Evolutionary conservation across 495 filamentous ascomycete species (phyloP).

Genomic region (Penicillium psychrofluorescens): DNA sequence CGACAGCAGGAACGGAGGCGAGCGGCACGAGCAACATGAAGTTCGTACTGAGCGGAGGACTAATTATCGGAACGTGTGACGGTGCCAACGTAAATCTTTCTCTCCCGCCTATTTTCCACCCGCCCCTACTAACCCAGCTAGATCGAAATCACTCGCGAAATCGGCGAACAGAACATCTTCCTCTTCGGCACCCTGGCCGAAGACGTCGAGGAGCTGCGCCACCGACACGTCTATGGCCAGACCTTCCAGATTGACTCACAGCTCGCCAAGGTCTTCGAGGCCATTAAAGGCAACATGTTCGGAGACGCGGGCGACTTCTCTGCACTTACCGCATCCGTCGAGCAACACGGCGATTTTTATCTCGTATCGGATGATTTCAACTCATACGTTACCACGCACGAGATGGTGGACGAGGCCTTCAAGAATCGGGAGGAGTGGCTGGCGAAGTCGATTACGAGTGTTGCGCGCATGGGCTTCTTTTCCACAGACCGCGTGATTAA

Average conservation of each 20-base stretch:
- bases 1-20: conserved; percentile 88
- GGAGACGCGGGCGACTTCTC: conserved; percentile 68
- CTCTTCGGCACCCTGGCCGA: conserved; percentile 95
- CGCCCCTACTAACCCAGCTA: conserved; percentile 22
- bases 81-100: conserved; percentile 72
- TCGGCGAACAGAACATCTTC: conserved; percentile 95
- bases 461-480: conserved; percentile 95
- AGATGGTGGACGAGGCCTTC: conserved; percentile 84
- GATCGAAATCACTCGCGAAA: conserved; percentile 98
- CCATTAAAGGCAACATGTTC: conserved; percentile 69
- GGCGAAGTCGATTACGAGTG: conserved; percentile 78
- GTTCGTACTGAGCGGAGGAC: conserved; percentile 91
- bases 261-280: conserved; percentile 73
- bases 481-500: conserved; percentile 92
- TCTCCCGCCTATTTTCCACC: too few relatives aligned
- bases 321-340: conserved; percentile 74
- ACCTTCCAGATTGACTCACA: conserved; percentile 64
- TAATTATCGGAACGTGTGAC: conserved; percentile 97
- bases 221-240: conserved; percentile 75
- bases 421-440: conserved; percentile 87
- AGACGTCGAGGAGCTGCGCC: conserved; percentile 93
- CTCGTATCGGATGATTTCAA: conserved; percentile 95
- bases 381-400: conserved; percentile 84
- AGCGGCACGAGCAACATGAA: conserved; percentile 86
- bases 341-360: conserved; percentile 94